A percentile compares a stretch with the other conserved stretches of the same genome.
Evolutionary conservation across 2,329 filamentous ascomycete genomes (phyloP).

Genomic region (Claviceps paspali): DNA sequence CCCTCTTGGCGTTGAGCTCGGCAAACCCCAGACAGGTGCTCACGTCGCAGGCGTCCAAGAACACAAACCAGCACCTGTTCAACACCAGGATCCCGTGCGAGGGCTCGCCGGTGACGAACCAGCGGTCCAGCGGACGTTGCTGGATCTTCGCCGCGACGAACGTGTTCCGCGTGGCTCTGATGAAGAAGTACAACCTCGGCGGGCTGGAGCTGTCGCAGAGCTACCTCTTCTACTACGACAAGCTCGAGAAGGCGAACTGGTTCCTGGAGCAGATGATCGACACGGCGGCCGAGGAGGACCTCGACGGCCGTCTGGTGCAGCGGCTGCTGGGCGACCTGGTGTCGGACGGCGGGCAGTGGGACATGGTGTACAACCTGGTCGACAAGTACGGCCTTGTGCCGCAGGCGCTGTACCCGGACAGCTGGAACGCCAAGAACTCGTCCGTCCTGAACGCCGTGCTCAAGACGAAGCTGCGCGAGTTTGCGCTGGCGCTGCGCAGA

Average conservation of each 20-base stretch:
- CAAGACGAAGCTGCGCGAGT: constrained; percentile 76
- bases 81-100: constrained; percentile 72
- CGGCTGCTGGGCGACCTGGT: constrained; percentile 52
- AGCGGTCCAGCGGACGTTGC: constrained; percentile 67
- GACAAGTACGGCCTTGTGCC: constrained; percentile 81
- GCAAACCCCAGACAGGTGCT: constrained; percentile 53
- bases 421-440: constrained; percentile 61
- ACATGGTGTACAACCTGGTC: constrained; percentile 80
- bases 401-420: constrained; percentile 67
- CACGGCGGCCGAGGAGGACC: constrained; percentile 51
- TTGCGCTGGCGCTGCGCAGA: constrained; percentile 55
- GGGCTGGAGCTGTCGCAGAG: constrained; percentile 76
- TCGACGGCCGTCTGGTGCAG: constrained; percentile 61
- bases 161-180: constrained; percentile 75
- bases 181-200: constrained; percentile 65
- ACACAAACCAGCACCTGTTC: constrained; percentile 65
- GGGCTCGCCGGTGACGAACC: constrained; percentile 71
- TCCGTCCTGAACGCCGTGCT: constrained; percentile 55
- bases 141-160: constrained; percentile 92
- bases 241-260: constrained; percentile 81
- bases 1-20: constrained; percentile 55
- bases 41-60: constrained; percentile 43
- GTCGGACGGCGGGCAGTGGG: constrained; percentile 77
- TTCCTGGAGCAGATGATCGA: constrained; percentile 75
- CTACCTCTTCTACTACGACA: constrained; percentile 89